Base-by-base conservation (phyloP, 2,329 filamentous ascomycete species). In the Claviceps humidiphila region DNA sequence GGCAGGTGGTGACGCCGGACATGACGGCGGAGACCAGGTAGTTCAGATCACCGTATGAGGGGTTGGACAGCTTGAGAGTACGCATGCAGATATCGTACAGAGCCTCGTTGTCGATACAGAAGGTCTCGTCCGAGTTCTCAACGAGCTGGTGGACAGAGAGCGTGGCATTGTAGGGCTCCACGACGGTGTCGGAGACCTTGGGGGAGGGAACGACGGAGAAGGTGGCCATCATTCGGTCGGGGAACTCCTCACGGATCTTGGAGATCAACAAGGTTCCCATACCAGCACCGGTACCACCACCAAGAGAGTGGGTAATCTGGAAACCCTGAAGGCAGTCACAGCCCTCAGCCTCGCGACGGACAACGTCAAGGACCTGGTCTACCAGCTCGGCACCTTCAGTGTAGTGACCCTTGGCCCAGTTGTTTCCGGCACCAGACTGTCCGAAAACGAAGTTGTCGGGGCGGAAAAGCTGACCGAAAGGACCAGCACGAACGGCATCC, bases 391-490 rank as follows among this genome's bases (percentile, higher is more conserved):
- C 91, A 83, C 91, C 91, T 80, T 98, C 91, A 60, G 91, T 98
- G 82, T 98, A 98, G 74, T 98, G 91, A 77, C 91, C 91, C 85
- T 97, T 98, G 74, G 91, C 91, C 91, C 91, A 98, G 84, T 97
- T 97, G 88, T 98, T 98, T 77, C 91, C 91, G 71, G 91, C 91
- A 82, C 93, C 91, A 65, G 91, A 96, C 80, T 97, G 93, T 66
- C 93, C 91, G 74, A 97, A 97, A 69, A 98, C 89, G 76, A 97
- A 96, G 85, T 97, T 98, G 78, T 98, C 91, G 69, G 91, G 91
- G 61, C 91, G 90, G 89, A 98, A 97, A 63, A 98, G 89, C 79
- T 95, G 87, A 65, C 93, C 91, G 72, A 97, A 96, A 61, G 91
- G 93, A 73, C 93, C 91, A 64, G 91, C 88, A 72, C 91, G 91